Conservation (phyloP, 2,329 filamentous ascomycete species). For the Stemphylium beticola region DNA sequence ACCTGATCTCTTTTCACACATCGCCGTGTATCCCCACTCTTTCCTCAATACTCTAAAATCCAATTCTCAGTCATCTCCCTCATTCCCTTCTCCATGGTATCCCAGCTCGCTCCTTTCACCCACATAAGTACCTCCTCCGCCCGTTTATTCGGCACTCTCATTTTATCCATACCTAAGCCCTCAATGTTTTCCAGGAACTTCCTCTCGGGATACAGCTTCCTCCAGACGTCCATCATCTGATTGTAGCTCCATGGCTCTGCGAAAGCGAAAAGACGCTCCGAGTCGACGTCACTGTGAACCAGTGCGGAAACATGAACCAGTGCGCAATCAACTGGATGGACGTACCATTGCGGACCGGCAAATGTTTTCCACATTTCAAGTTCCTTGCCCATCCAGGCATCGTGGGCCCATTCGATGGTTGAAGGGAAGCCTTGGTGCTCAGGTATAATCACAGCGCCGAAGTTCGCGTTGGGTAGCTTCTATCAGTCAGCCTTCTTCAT, state of each 20-base stretch:
- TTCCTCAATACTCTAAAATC: neutral
- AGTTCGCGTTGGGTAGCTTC: slow-evolving; percentile 45
- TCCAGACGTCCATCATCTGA: slow-evolving; percentile 49
- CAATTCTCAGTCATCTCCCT: slow-evolving; percentile 21
- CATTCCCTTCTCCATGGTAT: slow-evolving; percentile 32
- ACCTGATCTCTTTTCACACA: neutral
- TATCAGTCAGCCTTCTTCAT: neutral
- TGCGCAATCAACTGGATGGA: slow-evolving; percentile 44
- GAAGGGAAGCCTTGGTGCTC: slow-evolving; percentile 42
- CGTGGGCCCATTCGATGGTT: slow-evolving; percentile 35
- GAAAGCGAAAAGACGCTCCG: slow-evolving; percentile 63
- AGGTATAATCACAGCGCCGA: slow-evolving; percentile 46
- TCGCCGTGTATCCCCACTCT: neutral
- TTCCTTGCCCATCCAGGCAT: slow-evolving; percentile 35
- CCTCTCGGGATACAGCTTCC: slow-evolving; percentile 50
- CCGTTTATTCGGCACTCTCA: slow-evolving; percentile 26
- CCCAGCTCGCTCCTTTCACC: slow-evolving; percentile 38
- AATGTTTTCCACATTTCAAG: slow-evolving; percentile 38
- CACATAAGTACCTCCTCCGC: slow-evolving; percentile 37
- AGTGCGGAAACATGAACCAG: slow-evolving; percentile 61
- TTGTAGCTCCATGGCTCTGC: slow-evolving; percentile 57
- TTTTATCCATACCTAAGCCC: slow-evolving; percentile 23
- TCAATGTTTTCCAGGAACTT: slow-evolving; percentile 37
- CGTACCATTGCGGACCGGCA: slow-evolving; percentile 26
- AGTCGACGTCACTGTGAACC: slow-evolving; percentile 53